Conservation (phyloP, 2,329 filamentous ascomycete genomes). For the Blastomyces gilchristii region DNA sequence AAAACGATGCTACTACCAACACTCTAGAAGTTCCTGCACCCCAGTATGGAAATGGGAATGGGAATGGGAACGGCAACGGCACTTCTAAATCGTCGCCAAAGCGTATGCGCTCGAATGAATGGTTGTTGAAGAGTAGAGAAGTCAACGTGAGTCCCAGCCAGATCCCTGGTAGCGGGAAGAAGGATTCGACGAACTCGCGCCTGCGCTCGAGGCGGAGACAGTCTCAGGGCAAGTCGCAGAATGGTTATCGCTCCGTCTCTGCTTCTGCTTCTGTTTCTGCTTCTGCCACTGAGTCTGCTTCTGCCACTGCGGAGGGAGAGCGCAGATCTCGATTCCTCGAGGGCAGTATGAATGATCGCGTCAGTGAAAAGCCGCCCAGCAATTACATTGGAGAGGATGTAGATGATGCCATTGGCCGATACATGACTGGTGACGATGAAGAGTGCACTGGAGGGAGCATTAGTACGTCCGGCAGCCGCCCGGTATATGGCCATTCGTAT, state of each 20-base stretch:
- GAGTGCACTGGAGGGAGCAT: neutral
- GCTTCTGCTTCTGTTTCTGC: constrained; percentile 20
- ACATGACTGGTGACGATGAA: constrained; percentile 7
- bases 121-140: constrained; percentile 27
- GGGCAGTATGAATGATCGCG: constrained; percentile 76
- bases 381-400: constrained; percentile 48
- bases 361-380: constrained; percentile 59
- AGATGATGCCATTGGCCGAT: constrained; percentile 5
- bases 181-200: constrained; percentile 2
- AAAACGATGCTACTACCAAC: neutral
- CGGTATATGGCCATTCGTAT: neutral
- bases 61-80: neutral
- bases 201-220: constrained; percentile 11
- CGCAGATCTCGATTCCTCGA: constrained; percentile 55
- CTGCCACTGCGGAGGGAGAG: neutral
- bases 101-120: constrained; percentile 36
- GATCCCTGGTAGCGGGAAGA: constrained; percentile 1
- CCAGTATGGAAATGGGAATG: constrained; percentile 1
- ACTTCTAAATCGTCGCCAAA: constrained; percentile 25
- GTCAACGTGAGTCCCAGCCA: constrained; percentile 7
- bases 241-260: constrained; percentile 37
- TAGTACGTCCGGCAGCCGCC: constrained; percentile 5
- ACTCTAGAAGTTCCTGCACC: neutral
- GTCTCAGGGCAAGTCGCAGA: constrained; percentile 1
- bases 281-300: no score